Conservation (phyloP, 768 basidiomycete species). For the Leucogyrophana mollusca region DNA sequence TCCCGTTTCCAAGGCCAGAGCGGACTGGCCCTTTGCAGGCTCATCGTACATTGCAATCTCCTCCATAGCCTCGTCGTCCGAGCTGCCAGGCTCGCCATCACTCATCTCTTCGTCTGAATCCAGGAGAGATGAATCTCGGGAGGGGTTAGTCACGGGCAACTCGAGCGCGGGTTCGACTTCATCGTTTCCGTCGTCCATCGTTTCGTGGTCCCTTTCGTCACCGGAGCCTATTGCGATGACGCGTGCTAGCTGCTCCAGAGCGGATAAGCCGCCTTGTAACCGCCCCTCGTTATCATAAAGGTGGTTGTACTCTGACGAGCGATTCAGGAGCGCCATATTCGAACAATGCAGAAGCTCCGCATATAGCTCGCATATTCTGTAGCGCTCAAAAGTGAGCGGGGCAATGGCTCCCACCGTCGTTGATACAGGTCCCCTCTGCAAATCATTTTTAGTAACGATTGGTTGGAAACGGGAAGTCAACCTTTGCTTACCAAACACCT, state of each 20-base stretch:
- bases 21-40: conserved; percentile 35
- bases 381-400: conserved; percentile 92
- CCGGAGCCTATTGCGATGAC: conserved; percentile 70
- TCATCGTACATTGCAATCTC: conserved; percentile 80
- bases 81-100: conserved; percentile 67
- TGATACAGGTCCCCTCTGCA: conserved; percentile 61
- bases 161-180: conserved; percentile 66
- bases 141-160: conserved; percentile 60
- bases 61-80: conserved; percentile 80
- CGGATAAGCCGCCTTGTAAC: conserved; percentile 81
- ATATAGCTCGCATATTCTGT: conserved; percentile 93
- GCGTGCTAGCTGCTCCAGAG: conserved; percentile 82
- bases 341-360: conserved; percentile 97
- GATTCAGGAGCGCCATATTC: conserved; percentile 95
- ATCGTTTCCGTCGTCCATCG: conserved; percentile 54
- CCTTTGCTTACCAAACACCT: conserved; percentile 65
- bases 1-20: conserved; percentile 26
- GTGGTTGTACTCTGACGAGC: conserved; percentile 61
- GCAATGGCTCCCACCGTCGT: conserved; percentile 73
- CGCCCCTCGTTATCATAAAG: conserved; percentile 84
- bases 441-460: background rate
- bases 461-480: conserved; percentile 1
- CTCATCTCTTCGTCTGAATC: conserved; percentile 84
- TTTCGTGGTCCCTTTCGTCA: conserved; percentile 51
- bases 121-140: conserved; percentile 47